Evolutionary conservation across 163 green algal species (phyloP).

Genomic region (Scenedesmus sp.): DNA sequence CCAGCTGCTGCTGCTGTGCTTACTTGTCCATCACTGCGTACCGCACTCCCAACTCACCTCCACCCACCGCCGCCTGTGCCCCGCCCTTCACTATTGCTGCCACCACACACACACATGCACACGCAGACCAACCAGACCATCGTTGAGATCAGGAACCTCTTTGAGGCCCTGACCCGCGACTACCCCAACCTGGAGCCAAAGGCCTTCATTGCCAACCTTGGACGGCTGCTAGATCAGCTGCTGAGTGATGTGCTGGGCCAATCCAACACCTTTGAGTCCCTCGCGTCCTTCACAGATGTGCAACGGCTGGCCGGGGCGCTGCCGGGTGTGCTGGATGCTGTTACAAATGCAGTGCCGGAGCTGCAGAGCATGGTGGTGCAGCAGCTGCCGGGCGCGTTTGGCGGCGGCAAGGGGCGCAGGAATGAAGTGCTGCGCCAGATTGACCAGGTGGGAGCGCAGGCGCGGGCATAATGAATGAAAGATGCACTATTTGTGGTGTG

Average conservation of each 20-base stretch:
- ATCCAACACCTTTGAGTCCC: not conserved
- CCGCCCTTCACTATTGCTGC: not conserved
- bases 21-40: not conserved
- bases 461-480: too few species aligned
- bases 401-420: not conserved
- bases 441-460: not conserved
- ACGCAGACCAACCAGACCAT: slow-evolving; percentile 3
- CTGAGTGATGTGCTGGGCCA: not conserved
- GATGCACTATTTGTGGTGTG: too few species aligned
- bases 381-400: not conserved
- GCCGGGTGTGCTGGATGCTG: not conserved
- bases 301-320: not conserved
- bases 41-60: not conserved
- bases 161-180: not conserved
- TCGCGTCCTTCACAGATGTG: not conserved
- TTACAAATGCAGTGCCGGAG: not conserved
- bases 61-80: not conserved
- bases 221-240: not conserved
- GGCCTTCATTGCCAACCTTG: not conserved
- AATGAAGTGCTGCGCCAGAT: not conserved
- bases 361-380: not conserved
- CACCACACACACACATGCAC: not conserved
- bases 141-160: slow-evolving; percentile 6
- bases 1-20: not conserved
- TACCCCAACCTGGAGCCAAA: slow-evolving; percentile 22